These are phyloP conservation scores for Apostasia ramifera DNA, from an alignment of 106 monocot species.

Conservation along the genomic window DNA sequence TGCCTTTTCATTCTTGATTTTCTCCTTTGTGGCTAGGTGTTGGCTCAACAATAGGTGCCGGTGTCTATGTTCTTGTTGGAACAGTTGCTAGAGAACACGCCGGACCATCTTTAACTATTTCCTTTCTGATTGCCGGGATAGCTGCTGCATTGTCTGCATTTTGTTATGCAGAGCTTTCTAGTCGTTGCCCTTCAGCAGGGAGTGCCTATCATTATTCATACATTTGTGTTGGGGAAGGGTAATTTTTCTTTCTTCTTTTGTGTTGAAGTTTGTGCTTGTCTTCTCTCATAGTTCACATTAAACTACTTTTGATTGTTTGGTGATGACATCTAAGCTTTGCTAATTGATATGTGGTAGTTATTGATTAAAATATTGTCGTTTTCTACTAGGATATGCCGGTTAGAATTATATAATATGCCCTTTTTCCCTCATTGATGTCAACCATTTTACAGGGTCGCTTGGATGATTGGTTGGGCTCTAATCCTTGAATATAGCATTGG, in stretches of 20 bases:
- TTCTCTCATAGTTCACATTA: too few relatives aligned
- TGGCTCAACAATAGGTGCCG: conserved; percentile 92
- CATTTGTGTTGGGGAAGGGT: conserved; percentile 98
- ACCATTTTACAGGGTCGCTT: conserved; percentile 53
- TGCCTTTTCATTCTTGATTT: not conserved
- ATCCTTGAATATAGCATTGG: conserved; percentile 95
- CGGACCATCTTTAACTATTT: conserved; percentile 84
- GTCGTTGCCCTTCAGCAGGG: conserved; percentile 96
- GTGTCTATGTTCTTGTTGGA: conserved; percentile 95
- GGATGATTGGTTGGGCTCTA: conserved; percentile 97
- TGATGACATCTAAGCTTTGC: too few relatives aligned
- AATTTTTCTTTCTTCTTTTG: conserved; percentile 4
- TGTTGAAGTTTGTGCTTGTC: not conserved
- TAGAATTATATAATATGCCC: too few relatives aligned
- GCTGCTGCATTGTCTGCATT: conserved; percentile 95
- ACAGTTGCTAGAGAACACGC: conserved; percentile 86
- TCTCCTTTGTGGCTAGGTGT: conserved; percentile 36
- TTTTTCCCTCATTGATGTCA: not conserved
- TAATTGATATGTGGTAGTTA: too few relatives aligned
- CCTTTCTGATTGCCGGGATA: conserved; percentile 92
- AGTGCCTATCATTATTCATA: conserved; percentile 99
- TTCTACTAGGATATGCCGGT: too few relatives aligned
- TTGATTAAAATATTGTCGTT: too few relatives aligned
- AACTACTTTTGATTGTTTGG: too few relatives aligned
- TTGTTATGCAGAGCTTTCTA: conserved; percentile 97